phyloP scores from a whole-genome alignment of 495 filamentous ascomycete genomes.

The Platismatia glauca region DNA sequence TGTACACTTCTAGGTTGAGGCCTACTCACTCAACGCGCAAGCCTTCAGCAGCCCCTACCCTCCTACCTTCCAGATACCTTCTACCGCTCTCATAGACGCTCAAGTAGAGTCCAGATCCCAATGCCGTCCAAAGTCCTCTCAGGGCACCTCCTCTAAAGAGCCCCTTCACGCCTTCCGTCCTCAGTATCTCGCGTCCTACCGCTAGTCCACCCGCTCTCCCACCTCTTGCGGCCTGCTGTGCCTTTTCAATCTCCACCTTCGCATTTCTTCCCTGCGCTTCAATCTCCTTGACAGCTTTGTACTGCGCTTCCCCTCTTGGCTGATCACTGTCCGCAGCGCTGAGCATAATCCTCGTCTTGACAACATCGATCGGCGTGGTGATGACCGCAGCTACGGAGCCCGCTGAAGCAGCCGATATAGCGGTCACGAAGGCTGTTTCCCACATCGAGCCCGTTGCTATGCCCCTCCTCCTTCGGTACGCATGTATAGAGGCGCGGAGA shows the following conservation, averaged over 20 bases:
- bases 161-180: constrained; percentile 56
- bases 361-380: constrained; percentile 75
- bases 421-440: constrained; percentile 61
- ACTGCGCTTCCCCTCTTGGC: constrained; percentile 21
- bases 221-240: constrained; percentile 64
- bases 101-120: constrained; percentile 76
- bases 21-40: constrained; percentile 15
- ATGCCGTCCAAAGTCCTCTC: constrained; percentile 68
- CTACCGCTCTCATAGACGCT: constrained; percentile 76
- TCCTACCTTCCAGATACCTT: constrained; percentile 54
- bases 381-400: constrained; percentile 61
- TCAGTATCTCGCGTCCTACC: constrained; percentile 53
- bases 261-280: constrained; percentile 23
- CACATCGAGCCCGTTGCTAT: constrained; percentile 30
- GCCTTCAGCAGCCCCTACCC: constrained; percentile 28
- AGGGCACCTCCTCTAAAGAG: constrained; percentile 70
- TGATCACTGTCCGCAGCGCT: constrained; percentile 32
- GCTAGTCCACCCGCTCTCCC: constrained; percentile 57
- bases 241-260: constrained; percentile 26
- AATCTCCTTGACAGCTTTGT: constrained; percentile 38
- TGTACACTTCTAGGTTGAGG: too few relatives aligned
- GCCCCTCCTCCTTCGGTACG: constrained; percentile 28
- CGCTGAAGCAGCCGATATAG: constrained; percentile 56
- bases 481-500: constrained; percentile 38
- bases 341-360: constrained; percentile 75